Base-by-base conservation (phyloP, 1,284 basidiomycete species). In the Entoloma clypeatum region DNA sequence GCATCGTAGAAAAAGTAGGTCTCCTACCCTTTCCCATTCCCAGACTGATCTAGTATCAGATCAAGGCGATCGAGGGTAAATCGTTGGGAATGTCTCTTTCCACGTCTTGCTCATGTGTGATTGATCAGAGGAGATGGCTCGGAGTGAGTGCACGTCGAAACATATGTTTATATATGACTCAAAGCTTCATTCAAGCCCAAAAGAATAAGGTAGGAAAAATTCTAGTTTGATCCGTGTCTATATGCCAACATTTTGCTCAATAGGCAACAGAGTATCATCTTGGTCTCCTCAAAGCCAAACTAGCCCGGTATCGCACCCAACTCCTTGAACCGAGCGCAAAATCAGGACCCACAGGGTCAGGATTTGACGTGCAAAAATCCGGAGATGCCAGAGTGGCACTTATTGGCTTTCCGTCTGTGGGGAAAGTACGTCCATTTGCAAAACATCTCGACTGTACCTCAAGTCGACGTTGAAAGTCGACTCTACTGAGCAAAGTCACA, bases 381-480 rank as follows among this genome's bases (percentile, higher is more conserved):
- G 92, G 92, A 47, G 92, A 95, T 67, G 92, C 92, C 22, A 74
- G 92, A 58, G 90, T 97, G 16, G 92, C 91, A 16, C 68, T 98
- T 45, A 97, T 97, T 43, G 94, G 91, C 14, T 94, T 94, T 63
- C 92, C 90, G 0, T 96, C 92, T 7, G 93, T 97, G 34, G 93
- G 93, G 62, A 94, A 92, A 74, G 86, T 75, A 49, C 39, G 62
- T 39, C 4, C 43, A 10, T 35, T 28, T 28, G 4, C 16, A 26
- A 27, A 17, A 23, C 8, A 24, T 25, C 7, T 17, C 34, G 22
- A 17, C 38, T 19, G 37, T 34, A 14, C 31, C n/a, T n/a, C n/a
- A n/a, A 35, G 32, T 21, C 18, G 39, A 24, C 34, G 14, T 39
- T 53, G 25, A 44, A 39, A 92, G 80, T 95, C 92, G 6, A 98